Base-by-base conservation (phyloP, 768 basidiomycete species). In the Chalciporus pseudorubinellus region DNA sequence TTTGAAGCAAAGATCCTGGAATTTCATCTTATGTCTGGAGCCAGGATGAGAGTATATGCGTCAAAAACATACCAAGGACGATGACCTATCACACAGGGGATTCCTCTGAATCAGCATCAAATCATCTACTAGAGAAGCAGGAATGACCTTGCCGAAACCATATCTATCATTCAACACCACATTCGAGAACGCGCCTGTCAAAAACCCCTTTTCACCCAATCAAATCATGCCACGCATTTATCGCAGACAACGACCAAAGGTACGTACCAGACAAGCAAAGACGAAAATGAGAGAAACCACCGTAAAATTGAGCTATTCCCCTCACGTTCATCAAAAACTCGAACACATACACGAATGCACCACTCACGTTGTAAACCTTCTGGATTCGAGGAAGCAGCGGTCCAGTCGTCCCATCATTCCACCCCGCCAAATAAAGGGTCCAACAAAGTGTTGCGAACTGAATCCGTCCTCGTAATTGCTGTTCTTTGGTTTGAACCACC, bases 281-380 rank as follows among this genome's bases (percentile, higher is more conserved):
- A 77, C 73, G 52, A 75, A 78, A 7, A 77, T 62, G 14, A 78
- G 49, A 21, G 77, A 77, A 3, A 77, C 75, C 22, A 68, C 57
- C 2, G 64, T 59, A 54, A 71, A 77, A 19, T 69, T 66, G 40
- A 76, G 59, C 75, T 74, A 46, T 51, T 18, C n/a, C 16, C 18
- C 40, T 1, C 44, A 33, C 29, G 40, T 9, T 13, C 6, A 34
- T 26, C 31, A 36, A 41, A 18, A 11, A 28, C 12, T 6, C 34
- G 10, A 11, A 20, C 7, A 16, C 12, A 13, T 8, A 46, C 6
- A 21, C 42, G 5, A 29, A 34, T n/a, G n/a, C 14, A 36, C 34
- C 5, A 62, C 65, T 3, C 42, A 74, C 73, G 29, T 67, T 41
- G 53, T 75, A 75, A 18, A 67, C 68, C 33, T 56, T 58, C 48